phyloP scores from a whole-genome alignment of 2,329 filamentous ascomycete genomes.

The Pseudogymnoascus sp. region DNA sequence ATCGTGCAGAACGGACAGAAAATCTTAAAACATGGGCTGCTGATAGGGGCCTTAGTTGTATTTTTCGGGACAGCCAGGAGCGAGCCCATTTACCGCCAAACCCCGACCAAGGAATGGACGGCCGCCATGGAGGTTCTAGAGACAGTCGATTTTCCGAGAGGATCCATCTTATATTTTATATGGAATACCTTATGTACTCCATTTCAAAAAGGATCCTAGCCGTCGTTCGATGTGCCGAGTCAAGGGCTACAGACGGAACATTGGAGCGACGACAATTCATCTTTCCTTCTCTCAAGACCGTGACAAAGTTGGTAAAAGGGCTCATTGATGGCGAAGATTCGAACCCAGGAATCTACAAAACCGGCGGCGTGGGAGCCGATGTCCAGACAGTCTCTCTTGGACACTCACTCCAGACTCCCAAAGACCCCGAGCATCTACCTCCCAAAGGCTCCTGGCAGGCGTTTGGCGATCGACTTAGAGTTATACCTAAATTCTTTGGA shows the following conservation, averaged over 20 bases:
- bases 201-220: constrained; percentile 53
- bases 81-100: constrained; percentile 4
- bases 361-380: constrained; percentile 43
- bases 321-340: constrained; percentile 47
- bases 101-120: constrained; percentile 40
- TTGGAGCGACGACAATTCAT: constrained; percentile 55
- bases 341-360: constrained; percentile 40
- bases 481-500: constrained; percentile 50
- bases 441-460: constrained; percentile 53
- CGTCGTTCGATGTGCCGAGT: constrained; percentile 59
- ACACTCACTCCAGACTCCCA: constrained; percentile 50
- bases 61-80: constrained; percentile 16
- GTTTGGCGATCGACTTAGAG: constrained; percentile 52
- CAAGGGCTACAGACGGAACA: constrained; percentile 54
- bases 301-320: constrained; percentile 56
- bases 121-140: constrained; percentile 35
- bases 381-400: constrained; percentile 49
- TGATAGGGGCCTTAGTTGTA: constrained; percentile 33
- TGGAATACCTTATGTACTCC: constrained; percentile 59
- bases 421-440: constrained; percentile 66
- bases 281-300: constrained; percentile 52
- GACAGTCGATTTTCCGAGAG: constrained; percentile 50
- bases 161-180: constrained; percentile 60
- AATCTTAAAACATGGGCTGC: constrained; percentile 44
- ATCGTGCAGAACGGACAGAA: constrained; percentile 45